phyloP scores from a whole-genome alignment of 805 yeast species.

The Hanseniaspora opuntiae region DNA sequence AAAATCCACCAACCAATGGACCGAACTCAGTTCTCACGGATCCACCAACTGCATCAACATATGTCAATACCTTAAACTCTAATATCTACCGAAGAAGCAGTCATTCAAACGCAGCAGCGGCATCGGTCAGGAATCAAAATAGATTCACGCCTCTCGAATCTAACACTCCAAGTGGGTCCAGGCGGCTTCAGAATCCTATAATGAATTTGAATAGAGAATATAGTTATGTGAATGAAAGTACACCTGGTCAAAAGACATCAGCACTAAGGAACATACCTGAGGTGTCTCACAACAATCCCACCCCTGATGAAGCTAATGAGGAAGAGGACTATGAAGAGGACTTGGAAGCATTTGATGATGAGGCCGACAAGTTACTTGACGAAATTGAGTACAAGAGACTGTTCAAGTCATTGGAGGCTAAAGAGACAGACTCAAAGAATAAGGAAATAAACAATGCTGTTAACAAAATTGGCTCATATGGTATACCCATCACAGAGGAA shows the following conservation, averaged over 20 bases:
- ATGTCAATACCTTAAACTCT: neutral
- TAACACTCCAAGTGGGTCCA: neutral
- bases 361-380: slow-evolving; percentile 10
- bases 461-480: slow-evolving; percentile 7
- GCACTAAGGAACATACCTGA: neutral
- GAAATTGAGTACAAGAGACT: slow-evolving; percentile 9
- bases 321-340: slow-evolving; percentile 13
- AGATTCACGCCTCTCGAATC: neutral
- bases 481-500: slow-evolving; percentile 10
- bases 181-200: slow-evolving; percentile 3
- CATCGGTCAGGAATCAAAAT: neutral
- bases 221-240: neutral
- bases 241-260: neutral
- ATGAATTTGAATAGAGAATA: slow-evolving; percentile 5
- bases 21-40: slow-evolving; percentile 1
- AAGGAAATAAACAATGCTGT: slow-evolving; percentile 8
- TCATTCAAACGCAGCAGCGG: neutral
- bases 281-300: neutral
- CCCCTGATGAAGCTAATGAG: slow-evolving; percentile 6
- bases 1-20: slow-evolving; percentile 16
- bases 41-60: slow-evolving; percentile 3
- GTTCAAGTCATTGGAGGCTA: slow-evolving; percentile 3
- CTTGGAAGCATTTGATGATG: slow-evolving; percentile 12
- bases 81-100: neutral
- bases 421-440: neutral